Conservation (phyloP, 805 yeast species). For the Saccharomycopsis capsularis region DNA sequence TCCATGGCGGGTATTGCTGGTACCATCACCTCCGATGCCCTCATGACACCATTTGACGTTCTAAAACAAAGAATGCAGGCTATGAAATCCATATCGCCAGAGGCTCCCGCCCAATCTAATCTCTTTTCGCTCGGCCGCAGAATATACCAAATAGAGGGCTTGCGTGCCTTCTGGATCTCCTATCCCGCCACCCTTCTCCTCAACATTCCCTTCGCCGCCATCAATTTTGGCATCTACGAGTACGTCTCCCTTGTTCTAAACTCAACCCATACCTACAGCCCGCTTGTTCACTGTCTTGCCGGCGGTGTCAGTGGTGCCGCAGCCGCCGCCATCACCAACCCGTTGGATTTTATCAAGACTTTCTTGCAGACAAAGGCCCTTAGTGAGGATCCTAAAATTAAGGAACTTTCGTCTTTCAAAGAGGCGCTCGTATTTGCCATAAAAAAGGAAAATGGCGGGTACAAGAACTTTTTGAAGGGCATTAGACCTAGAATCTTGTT, state of each 20-base stretch:
- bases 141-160: conserved; percentile 57
- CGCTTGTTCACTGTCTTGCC: conserved; percentile 82
- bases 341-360: conserved; percentile 90
- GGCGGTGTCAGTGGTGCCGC: conserved; percentile 94
- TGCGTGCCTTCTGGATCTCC: conserved; percentile 76
- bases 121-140: conserved; percentile 35
- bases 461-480: conserved; percentile 74
- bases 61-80: conserved; percentile 90
- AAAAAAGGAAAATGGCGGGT: conserved; percentile 34
- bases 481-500: conserved; percentile 85
- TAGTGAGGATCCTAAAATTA: conserved; percentile 9
- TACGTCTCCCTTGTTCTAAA: conserved; percentile 56
- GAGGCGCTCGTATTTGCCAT: conserved; percentile 6
- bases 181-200: conserved; percentile 91
- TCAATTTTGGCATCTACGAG: conserved; percentile 90
- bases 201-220: conserved; percentile 91
- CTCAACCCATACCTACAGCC: conserved; percentile 74
- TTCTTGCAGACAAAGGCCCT: conserved; percentile 73
- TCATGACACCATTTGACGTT: conserved; percentile 97
- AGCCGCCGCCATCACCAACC: conserved; percentile 93
- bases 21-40: conserved; percentile 82
- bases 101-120: conserved; percentile 28
- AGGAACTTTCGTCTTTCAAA: not conserved
- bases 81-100: conserved; percentile 6
- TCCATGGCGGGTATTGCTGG: conserved; percentile 90